These are phyloP conservation scores for Parsonsia alboflavescens DNA, from an alignment of 257 asterid species.

Conservation along the genomic window DNA sequence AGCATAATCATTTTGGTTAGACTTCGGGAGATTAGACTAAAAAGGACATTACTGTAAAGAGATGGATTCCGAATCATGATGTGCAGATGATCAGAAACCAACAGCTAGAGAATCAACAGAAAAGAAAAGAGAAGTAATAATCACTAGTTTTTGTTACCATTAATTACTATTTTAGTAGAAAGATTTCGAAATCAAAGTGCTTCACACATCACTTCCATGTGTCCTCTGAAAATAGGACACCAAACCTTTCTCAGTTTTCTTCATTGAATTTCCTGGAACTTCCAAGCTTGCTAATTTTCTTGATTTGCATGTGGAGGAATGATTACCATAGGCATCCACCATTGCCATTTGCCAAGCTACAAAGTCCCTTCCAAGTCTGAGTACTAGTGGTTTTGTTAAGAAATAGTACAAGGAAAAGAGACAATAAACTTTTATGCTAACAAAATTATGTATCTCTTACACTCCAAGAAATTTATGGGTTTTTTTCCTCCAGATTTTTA, in stretches of 20 bases:
- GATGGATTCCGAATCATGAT: too few relatives aligned
- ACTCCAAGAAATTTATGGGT: too few relatives aligned
- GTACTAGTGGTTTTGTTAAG: too few relatives aligned
- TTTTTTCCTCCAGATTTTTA: too few relatives aligned
- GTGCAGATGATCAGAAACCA: neutral
- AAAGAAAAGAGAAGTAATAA: neutral
- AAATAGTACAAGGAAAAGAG: too few relatives aligned
- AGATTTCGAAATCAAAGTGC: neutral
- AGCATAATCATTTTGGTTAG: neutral
- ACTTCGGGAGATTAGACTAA: neutral
- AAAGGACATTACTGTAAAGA: neutral
- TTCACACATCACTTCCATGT: neutral
- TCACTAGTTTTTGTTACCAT: neutral
- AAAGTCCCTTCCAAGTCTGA: neutral
- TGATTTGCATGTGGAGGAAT: neutral
- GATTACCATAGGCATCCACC: neutral
- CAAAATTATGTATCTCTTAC: too few relatives aligned
- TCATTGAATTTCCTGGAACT: neutral
- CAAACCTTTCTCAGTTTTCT: neutral
- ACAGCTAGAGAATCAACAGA: neutral
- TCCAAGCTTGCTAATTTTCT: neutral
- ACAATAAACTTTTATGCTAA: too few relatives aligned
- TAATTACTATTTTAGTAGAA: neutral
- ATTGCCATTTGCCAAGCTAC: neutral
- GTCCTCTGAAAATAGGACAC: neutral